Conservation (phyloP, 305 asterid species). For the Fraxinus albicans region DNA sequence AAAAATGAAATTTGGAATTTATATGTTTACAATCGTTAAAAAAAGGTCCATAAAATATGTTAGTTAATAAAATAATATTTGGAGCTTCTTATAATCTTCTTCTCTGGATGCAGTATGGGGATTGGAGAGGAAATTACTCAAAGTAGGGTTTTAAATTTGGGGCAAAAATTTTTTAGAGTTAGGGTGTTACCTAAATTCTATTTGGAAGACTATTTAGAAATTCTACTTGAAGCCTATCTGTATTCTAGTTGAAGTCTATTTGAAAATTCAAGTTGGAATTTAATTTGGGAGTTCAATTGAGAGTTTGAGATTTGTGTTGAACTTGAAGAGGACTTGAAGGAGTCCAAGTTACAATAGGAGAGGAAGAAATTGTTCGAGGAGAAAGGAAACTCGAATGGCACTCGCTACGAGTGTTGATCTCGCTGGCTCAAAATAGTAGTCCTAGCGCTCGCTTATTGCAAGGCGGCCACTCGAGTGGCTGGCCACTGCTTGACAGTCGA, state of each 20-base stretch:
- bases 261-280: background rate
- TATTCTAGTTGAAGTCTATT: background rate
- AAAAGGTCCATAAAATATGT: too few species aligned
- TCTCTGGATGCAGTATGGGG: too few species aligned
- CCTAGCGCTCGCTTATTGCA: background rate
- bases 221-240: background rate
- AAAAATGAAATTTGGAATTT: too few species aligned
- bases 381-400: background rate
- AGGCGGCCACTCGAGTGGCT: background rate
- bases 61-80: too few species aligned
- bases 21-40: too few species aligned
- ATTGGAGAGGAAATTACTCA: too few species aligned
- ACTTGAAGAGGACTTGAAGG: background rate
- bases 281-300: background rate
- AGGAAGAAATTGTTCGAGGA: background rate
- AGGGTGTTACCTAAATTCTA: too few species aligned
- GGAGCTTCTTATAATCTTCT: too few species aligned
- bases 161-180: too few species aligned
- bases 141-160: too few species aligned
- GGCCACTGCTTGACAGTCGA: background rate
- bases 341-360: background rate
- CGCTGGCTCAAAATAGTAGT: too few species aligned
- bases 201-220: too few species aligned
- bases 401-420: background rate
- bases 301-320: background rate